Evolutionary conservation across 352 stramenopile species (phyloP).

Genomic region (Phytophthora sp.): DNA sequence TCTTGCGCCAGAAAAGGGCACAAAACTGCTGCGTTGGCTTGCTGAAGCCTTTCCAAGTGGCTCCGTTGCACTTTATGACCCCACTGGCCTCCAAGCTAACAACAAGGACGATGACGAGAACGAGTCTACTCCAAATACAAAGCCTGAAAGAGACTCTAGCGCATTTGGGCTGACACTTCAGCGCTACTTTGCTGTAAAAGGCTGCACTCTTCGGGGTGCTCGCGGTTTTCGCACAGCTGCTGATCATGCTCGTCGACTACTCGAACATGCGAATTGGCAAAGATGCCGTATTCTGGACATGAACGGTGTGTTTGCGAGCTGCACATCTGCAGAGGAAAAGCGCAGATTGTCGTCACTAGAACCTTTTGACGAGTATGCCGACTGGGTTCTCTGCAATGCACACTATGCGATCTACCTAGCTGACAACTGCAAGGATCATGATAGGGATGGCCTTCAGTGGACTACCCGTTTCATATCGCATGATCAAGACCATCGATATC

Average conservation of each 20-base stretch:
- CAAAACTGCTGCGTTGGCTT: conserved; percentile 54
- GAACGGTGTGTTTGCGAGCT: conserved; percentile 59
- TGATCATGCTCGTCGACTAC: conserved; percentile 48
- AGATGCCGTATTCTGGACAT: conserved; percentile 62
- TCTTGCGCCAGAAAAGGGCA: conserved; percentile 56
- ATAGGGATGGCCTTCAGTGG: conserved; percentile 29
- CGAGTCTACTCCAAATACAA: neutral
- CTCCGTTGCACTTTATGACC: conserved; percentile 69
- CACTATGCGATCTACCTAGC: conserved; percentile 73
- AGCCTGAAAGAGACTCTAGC: conserved; percentile 7
- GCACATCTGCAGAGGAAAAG: conserved; percentile 48
- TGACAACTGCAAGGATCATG: conserved; percentile 29
- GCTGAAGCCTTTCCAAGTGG: conserved; percentile 39
- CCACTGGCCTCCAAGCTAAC: conserved; percentile 44
- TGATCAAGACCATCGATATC: conserved; percentile 18
- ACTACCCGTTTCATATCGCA: conserved; percentile 22
- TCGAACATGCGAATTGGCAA: conserved; percentile 39
- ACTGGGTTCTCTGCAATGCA: conserved; percentile 69
- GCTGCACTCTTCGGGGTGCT: conserved; percentile 62
- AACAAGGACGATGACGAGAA: conserved; percentile 1
- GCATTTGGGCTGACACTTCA: conserved; percentile 60
- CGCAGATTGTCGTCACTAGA: conserved; percentile 54
- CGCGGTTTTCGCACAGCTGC: conserved; percentile 39
- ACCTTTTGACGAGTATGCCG: conserved; percentile 71
- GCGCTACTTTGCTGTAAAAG: conserved; percentile 73